phyloP scores from a whole-genome alignment of 371 early-diverging fungal genomes.

The Amoeboradix gromovi region DNA sequence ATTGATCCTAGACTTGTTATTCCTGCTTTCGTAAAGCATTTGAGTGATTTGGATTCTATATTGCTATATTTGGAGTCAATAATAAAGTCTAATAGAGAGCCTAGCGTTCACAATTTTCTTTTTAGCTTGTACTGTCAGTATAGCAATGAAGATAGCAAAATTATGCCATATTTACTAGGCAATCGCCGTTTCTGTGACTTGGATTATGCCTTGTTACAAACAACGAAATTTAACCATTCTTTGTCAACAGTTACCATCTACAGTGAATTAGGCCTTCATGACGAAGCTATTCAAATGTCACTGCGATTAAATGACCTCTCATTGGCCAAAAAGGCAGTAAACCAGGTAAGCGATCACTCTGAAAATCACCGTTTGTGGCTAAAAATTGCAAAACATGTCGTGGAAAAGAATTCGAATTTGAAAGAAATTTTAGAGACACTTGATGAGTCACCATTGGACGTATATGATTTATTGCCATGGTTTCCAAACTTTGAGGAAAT shows the following conservation, averaged over 20 bases:
- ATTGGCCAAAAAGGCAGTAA: constrained; percentile 55
- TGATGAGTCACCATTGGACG: constrained; percentile 40
- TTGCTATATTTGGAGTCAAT: neutral
- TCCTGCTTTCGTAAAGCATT: neutral
- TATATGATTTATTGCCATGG: constrained; percentile 75
- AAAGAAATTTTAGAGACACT: constrained; percentile 52
- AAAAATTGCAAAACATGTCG: constrained; percentile 57
- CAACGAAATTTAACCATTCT: constrained; percentile 31
- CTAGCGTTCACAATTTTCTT: constrained; percentile 62
- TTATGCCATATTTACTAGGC: neutral
- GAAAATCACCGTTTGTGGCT: constrained; percentile 65
- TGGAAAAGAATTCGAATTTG: constrained; percentile 44
- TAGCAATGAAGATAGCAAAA: neutral
- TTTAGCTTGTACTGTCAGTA: constrained; percentile 28
- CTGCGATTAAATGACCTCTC: constrained; percentile 51
- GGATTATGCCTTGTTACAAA: constrained; percentile 56
- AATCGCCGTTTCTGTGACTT: constrained; percentile 28
- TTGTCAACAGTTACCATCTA: constrained; percentile 55
- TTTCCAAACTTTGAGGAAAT: constrained; percentile 79
- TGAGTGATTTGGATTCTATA: neutral
- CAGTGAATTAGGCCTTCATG: constrained; percentile 43
- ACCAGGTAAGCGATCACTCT: constrained; percentile 47
- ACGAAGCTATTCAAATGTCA: constrained; percentile 57
- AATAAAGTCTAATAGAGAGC: constrained; percentile 26
- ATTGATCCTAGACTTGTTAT: neutral